Conservation (phyloP, 2,329 filamentous ascomycete genomes). For the Nemania bipapillata region DNA sequence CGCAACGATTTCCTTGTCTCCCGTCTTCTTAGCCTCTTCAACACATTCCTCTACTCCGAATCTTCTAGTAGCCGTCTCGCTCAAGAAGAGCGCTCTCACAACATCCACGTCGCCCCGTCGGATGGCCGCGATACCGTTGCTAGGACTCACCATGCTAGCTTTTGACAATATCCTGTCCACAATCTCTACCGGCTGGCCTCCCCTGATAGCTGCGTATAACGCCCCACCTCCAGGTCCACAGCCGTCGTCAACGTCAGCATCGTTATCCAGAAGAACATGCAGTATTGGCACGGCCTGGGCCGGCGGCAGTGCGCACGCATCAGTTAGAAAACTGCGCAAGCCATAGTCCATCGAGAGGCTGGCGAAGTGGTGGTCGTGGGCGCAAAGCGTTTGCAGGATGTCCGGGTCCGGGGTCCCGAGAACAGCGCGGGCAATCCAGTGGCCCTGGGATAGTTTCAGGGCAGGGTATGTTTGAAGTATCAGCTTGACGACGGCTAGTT, state of each 20-base stretch:
- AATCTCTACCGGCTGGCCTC: conserved; percentile 4
- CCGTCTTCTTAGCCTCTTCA: not conserved
- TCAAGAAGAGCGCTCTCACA: not conserved
- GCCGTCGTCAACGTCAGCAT: conserved; percentile 4
- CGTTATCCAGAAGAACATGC: conserved; percentile 16
- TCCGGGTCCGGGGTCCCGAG: not conserved
- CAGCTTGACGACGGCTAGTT: not conserved
- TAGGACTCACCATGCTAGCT: not conserved
- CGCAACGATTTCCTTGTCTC: not conserved
- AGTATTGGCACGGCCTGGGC: conserved; percentile 6
- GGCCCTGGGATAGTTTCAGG: not conserved
- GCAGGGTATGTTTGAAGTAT: not conserved
- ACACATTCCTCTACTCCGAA: not conserved
- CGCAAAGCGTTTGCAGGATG: not conserved
- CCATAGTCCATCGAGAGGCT: not conserved
- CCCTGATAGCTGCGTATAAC: not conserved
- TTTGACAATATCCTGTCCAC: not conserved
- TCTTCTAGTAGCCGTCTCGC: not conserved
- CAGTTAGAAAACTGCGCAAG: not conserved
- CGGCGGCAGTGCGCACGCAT: not conserved
- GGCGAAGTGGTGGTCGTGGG: not conserved
- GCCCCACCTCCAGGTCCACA: not conserved
- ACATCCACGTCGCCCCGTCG: not conserved
- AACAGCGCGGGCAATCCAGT: not conserved
- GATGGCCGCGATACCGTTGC: not conserved